phyloP scores from a whole-genome alignment of 2,329 filamentous ascomycete genomes.

The Trichophyton mentagrophytes region DNA sequence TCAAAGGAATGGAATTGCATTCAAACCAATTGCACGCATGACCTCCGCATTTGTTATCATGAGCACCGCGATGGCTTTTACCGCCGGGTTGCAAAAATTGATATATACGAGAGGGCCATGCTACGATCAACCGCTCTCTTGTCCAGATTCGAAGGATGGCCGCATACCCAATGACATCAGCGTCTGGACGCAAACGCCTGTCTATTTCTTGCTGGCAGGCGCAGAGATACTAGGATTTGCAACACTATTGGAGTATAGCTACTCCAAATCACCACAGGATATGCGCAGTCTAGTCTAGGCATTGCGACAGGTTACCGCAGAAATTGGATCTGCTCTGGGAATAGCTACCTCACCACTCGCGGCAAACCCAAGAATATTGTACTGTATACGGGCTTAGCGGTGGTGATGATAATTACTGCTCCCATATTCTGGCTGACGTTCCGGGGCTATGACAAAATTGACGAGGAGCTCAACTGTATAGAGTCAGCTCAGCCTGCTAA shows the following conservation, averaged over 20 bases:
- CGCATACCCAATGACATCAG: constrained; percentile 8
- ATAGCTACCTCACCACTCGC: constrained; percentile 10
- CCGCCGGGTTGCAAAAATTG: constrained; percentile 44
- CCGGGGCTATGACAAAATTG: constrained; percentile 12
- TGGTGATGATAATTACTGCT: constrained; percentile 7
- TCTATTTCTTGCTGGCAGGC: constrained; percentile 18
- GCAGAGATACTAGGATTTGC: constrained; percentile 27
- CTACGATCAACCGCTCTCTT: constrained; percentile 5
- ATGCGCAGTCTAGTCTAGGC: constrained; percentile 17
- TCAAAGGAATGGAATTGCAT: constrained; percentile 38
- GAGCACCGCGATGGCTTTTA: constrained; percentile 43
- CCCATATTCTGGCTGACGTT: constrained; percentile 9
- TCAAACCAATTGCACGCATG: constrained; percentile 45
- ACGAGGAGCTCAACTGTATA: constrained; percentile 12
- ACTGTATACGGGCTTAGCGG: constrained; percentile 11
- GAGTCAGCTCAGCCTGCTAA: neutral
- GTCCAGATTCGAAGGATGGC: neutral
- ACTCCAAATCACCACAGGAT: constrained; percentile 49
- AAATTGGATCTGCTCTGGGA: constrained; percentile 10
- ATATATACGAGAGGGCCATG: constrained; percentile 34
- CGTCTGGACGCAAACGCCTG: constrained; percentile 5
- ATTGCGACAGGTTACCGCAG: constrained; percentile 15
- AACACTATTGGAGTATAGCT: constrained; percentile 55
- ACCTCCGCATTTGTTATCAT: constrained; percentile 44
- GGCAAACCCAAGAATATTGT: constrained; percentile 11